A percentile compares a stretch with the other conserved stretches of the same genome.
phyloP scores from a whole-genome alignment of 345 rosid species.

The Ceriops decandra region DNA sequence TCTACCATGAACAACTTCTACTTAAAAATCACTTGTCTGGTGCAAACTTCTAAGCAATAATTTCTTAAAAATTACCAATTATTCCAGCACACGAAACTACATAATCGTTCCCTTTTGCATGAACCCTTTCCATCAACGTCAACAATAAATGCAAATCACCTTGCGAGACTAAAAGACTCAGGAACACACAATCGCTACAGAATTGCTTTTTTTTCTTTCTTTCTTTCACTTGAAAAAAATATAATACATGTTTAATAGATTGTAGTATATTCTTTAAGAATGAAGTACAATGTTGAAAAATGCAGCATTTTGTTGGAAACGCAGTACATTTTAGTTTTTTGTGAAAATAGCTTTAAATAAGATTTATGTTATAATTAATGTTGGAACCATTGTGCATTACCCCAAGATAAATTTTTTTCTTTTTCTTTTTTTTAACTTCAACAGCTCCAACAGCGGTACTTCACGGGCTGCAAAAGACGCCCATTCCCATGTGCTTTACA shows the following conservation, averaged over 20 bases:
- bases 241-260: too few relatives aligned
- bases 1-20: too few relatives aligned
- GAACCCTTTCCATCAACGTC: not conserved
- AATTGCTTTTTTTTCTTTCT: too few relatives aligned
- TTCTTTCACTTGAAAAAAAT: too few relatives aligned
- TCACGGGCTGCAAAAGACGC: slow-evolving; percentile 29
- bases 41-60: not conserved
- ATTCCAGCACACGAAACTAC: not conserved
- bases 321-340: too few relatives aligned
- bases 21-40: too few relatives aligned
- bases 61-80: not conserved
- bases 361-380: too few relatives aligned
- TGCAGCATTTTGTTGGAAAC: too few relatives aligned
- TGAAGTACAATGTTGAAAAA: too few relatives aligned
- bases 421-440: not conserved
- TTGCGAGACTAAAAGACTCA: not conserved
- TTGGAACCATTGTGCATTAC: not conserved
- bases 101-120: not conserved
- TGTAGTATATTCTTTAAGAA: too few relatives aligned
- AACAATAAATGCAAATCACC: not conserved
- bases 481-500: slow-evolving; percentile 31
- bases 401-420: not conserved
- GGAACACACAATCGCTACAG: too few relatives aligned
- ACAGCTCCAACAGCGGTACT: not conserved
- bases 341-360: too few relatives aligned